Evolutionary conservation across 345 rosid genomes (phyloP), one percentile per base, ranked within the genome.

Genomic region (Excoecaria cochinchinensis): DNA sequence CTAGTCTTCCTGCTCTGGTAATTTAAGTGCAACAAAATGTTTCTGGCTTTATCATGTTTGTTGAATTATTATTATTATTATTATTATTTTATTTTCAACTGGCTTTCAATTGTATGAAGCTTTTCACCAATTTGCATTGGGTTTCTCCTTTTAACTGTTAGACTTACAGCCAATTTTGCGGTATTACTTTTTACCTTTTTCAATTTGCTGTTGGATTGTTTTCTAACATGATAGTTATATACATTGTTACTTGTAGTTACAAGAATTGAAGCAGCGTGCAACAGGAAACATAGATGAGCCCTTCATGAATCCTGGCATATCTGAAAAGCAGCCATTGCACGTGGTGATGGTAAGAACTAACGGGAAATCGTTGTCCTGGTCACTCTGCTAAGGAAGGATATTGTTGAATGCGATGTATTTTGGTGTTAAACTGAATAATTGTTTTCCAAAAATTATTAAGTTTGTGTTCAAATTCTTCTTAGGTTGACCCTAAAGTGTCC

Each of bases 291-390:
- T 73, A 48, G 97, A 90, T 58, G 92, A 93, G 85, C 79, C 90
- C 4, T 87, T 88, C 83, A 52, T 91, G 71, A 91, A 84, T 86
- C 96, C 96, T 53, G 99, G 97, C 56, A 77, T 91, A 71, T 95
- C 98, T 52, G 93, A 91, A 83, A 95, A 84, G 88, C 99, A 90
- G 69, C 98, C 98, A 2, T 82, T 95, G 87, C 99, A 95, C 81
- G 99, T 95, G 60, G 82, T 94, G 68, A 89, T 95, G 99, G 98
- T 92, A 84, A 81, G 87, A 59, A n/a, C 70, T 38, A 70, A 36
- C 73, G 9, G 7, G 39, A 55, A 60, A 68, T 7, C 62, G 48
- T 56, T 24, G 31, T 44, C 71, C 73, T 42, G 13, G 60, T 70
- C 66, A 47, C 44, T 11, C 52, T 44, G 12, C 16, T 51, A 17